These are phyloP conservation scores for Neurospora sp. DNA, from an alignment of 495 filamentous ascomycete species.

Conservation along the genomic window DNA sequence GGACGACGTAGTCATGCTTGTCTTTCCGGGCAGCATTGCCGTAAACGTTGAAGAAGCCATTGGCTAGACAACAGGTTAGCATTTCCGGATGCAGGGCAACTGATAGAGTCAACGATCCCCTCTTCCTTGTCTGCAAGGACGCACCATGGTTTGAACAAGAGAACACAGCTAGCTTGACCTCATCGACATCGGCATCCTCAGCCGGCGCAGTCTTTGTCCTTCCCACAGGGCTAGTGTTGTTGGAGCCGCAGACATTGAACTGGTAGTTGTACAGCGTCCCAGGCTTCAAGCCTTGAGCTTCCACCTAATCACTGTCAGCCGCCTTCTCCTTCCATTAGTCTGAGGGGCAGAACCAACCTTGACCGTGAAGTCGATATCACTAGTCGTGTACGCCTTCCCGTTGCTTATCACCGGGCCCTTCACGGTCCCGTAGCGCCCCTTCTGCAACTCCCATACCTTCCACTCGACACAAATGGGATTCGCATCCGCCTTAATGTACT, in stretches of 20 bases:
- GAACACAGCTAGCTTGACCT: conserved; percentile 39
- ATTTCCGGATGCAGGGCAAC: conserved; percentile 1
- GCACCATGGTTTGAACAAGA: conserved; percentile 43
- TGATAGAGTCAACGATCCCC: not conserved
- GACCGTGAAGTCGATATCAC: conserved; percentile 57
- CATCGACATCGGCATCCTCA: conserved; percentile 21
- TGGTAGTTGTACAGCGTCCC: conserved; percentile 48
- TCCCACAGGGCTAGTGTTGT: conserved; percentile 34
- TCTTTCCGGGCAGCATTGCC: conserved; percentile 57
- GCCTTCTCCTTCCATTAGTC: not conserved
- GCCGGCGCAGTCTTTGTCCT: conserved; percentile 43
- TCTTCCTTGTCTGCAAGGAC: conserved; percentile 3
- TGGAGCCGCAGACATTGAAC: conserved; percentile 39
- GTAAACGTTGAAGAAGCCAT: conserved; percentile 52
- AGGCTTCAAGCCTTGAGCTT: conserved; percentile 44
- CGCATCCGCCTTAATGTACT: conserved; percentile 40
- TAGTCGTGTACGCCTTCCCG: conserved; percentile 49
- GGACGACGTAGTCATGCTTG: conserved; percentile 50
- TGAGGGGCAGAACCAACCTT: conserved; percentile 26
- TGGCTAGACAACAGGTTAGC: conserved; percentile 23
- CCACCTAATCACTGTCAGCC: conserved; percentile 31
- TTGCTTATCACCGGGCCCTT: conserved; percentile 30
- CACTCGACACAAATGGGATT: conserved; percentile 51
- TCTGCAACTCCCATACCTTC: conserved; percentile 15
- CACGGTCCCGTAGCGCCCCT: conserved; percentile 20